These are phyloP conservation scores for Sonneratia caseolaris DNA, from an alignment of 345 rosid genomes.

Conservation along the genomic window DNA sequence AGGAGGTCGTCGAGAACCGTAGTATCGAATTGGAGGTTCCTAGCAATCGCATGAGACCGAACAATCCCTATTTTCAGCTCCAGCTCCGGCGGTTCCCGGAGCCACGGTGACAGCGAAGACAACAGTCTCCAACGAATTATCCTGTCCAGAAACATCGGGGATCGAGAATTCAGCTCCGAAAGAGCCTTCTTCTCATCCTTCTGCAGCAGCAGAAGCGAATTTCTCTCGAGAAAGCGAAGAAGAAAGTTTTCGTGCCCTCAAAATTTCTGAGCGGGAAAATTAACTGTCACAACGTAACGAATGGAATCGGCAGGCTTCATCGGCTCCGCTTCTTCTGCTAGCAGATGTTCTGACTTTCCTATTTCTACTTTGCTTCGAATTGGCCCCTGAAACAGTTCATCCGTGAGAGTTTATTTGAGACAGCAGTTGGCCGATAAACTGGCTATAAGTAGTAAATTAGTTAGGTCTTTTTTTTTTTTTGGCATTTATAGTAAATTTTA, in stretches of 20 bases:
- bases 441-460: too few species aligned
- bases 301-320: neutral
- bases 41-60: conserved; percentile 31
- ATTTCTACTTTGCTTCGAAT: neutral
- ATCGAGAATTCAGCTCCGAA: neutral
- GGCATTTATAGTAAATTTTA: too few species aligned
- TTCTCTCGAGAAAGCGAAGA: neutral
- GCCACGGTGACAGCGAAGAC: conserved; percentile 57
- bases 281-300: conserved; percentile 1
- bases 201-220: neutral
- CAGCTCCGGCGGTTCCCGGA: conserved; percentile 55
- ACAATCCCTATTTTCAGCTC: conserved; percentile 52
- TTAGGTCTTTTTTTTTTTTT: too few species aligned
- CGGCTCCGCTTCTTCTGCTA: neutral
- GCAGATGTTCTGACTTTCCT: neutral
- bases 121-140: conserved; percentile 40
- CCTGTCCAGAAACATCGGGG: conserved; percentile 32
- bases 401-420: too few species aligned
- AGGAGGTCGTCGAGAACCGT: conserved; percentile 40
- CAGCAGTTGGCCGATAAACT: too few species aligned
- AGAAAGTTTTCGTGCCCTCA: neutral
- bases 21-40: conserved; percentile 40
- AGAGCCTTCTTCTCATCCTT: neutral
- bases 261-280: conserved; percentile 16
- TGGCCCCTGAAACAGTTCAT: neutral